A percentile compares a stretch with the other conserved stretches of the same genome.
These are phyloP conservation scores for Hypoxylon sp. DNA, from an alignment of 2,329 filamentous ascomycete species.

Conservation along the genomic window DNA sequence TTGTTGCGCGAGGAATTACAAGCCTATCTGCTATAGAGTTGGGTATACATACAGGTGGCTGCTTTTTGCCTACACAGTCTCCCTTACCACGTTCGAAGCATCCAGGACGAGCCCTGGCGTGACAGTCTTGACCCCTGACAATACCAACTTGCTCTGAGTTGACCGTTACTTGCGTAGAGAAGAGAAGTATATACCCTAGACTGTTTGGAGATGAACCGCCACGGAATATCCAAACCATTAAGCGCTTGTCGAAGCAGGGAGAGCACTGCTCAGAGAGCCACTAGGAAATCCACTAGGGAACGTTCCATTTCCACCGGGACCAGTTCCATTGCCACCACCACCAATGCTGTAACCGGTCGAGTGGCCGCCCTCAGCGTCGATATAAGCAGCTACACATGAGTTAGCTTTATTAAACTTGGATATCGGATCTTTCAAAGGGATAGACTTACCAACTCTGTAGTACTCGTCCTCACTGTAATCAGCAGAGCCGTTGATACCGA, in stretches of 20 bases:
- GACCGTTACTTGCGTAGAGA: background rate
- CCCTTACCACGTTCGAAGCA: too few species aligned
- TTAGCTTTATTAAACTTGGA: background rate
- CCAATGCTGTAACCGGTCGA: constrained; percentile 39
- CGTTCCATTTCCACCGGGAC: constrained; percentile 34
- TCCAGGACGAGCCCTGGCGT: too few species aligned
- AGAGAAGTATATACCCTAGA: background rate
- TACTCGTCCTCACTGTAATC: constrained; percentile 51
- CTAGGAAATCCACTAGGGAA: constrained; percentile 33
- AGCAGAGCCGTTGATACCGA: constrained; percentile 61
- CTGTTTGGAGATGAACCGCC: background rate
- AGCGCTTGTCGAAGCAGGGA: constrained; percentile 25
- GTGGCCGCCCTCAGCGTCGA: constrained; percentile 51
- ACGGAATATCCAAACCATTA: background rate
- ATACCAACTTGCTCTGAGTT: background rate
- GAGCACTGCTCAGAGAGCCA: constrained; percentile 30
- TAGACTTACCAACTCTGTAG: constrained; percentile 45
- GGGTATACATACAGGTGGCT: too few species aligned
- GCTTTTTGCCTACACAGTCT: too few species aligned
- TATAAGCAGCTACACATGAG: constrained; percentile 44
- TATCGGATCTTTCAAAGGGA: background rate
- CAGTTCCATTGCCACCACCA: constrained; percentile 48
- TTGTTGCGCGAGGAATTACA: too few species aligned
- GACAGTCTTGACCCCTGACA: too few species aligned
- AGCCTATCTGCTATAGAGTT: too few species aligned